These are phyloP conservation scores for Tulasnella sp. DNA, from an alignment of 768 basidiomycete species.

Conservation along the genomic window DNA sequence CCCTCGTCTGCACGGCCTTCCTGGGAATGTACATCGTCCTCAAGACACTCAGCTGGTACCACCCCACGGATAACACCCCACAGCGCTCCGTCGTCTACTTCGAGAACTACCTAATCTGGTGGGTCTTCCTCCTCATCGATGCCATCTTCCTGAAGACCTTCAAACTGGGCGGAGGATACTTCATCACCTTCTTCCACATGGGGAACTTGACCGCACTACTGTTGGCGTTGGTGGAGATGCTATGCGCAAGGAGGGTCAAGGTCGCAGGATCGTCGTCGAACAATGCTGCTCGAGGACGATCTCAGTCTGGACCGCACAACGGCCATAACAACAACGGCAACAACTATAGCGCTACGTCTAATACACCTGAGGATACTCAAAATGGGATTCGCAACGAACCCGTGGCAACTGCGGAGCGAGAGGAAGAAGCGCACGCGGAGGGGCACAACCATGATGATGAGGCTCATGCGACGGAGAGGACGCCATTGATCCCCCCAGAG, in stretches of 20 bases:
- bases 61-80: conserved; percentile 24
- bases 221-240: conserved; percentile 20
- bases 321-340: background rate
- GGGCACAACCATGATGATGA: background rate
- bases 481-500: conserved; percentile 37
- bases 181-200: conserved; percentile 44
- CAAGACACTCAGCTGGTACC: conserved; percentile 22
- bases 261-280: no score
- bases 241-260: background rate
- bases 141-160: conserved; percentile 35
- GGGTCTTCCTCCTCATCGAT: conserved; percentile 43
- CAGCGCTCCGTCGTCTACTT: conserved; percentile 43
- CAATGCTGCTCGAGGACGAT: no score
- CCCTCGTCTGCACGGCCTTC: conserved; percentile 41
- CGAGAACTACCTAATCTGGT: conserved; percentile 47
- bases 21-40: conserved; percentile 36
- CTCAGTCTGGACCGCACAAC: no score
- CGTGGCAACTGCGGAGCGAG: background rate
- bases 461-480: conserved; percentile 37
- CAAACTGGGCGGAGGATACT: conserved; percentile 44
- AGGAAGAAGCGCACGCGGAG: background rate
- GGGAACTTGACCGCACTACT: conserved; percentile 34
- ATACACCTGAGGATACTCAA: background rate
- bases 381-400: background rate
- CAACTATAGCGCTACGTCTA: background rate